Evolutionary conservation across 139 green algal species (phyloP).

Genomic region (Volvox africanus): DNA sequence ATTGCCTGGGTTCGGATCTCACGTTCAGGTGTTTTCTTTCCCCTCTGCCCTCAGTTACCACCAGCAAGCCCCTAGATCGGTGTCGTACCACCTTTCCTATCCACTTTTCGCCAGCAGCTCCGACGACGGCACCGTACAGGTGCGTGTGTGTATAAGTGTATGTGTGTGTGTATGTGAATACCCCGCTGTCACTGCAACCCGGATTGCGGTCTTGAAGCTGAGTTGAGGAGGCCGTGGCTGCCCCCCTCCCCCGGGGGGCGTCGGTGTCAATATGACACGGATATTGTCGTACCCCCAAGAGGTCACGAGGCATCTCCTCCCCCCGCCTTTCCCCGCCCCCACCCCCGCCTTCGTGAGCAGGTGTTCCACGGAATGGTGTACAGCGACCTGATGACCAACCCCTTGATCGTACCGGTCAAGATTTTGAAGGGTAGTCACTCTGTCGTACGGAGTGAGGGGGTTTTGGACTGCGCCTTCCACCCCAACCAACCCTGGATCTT

Average conservation of each 20-base stretch:
- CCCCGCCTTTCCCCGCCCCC: constrained; percentile 81
- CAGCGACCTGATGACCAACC: constrained; percentile 94
- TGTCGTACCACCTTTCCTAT: constrained; percentile 92
- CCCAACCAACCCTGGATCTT: constrained; percentile 97
- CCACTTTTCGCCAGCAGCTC: constrained; percentile 75
- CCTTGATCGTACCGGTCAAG: constrained; percentile 95
- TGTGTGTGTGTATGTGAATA: too few relatives aligned
- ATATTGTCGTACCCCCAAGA: too few relatives aligned
- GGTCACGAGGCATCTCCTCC: background rate
- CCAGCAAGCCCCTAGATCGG: constrained; percentile 71
- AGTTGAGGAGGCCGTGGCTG: too few relatives aligned
- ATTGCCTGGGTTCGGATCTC: too few relatives aligned
- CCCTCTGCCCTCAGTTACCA: constrained; percentile 80
- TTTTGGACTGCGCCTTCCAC: constrained; percentile 92
- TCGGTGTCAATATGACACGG: too few relatives aligned
- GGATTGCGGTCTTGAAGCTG: too few relatives aligned
- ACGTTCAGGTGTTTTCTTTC: too few relatives aligned
- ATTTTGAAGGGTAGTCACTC: constrained; percentile 69
- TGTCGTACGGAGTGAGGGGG: constrained; percentile 72
- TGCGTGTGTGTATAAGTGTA: constrained; percentile 49
- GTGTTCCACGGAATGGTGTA: constrained; percentile 98
- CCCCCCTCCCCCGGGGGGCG: too few relatives aligned
- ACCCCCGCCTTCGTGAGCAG: constrained; percentile 88
- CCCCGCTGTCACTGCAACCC: too few relatives aligned
- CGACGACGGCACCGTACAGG: constrained; percentile 89